phyloP scores from a whole-genome alignment of 1,139 yeast genomes.

The Cylindricascospora bacillispora region DNA sequence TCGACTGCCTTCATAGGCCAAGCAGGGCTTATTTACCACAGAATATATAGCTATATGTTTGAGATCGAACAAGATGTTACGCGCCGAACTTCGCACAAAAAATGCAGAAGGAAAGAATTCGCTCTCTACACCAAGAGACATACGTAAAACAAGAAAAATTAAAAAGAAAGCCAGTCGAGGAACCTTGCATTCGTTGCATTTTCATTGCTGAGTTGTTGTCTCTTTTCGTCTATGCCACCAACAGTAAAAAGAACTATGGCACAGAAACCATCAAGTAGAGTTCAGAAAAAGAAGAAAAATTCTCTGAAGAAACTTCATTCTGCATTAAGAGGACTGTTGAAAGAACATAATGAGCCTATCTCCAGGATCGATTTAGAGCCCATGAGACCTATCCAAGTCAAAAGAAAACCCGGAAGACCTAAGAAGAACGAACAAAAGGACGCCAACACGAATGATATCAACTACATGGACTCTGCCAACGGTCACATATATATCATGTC shows the following conservation, averaged over 20 bases:
- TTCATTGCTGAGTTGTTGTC: not conserved
- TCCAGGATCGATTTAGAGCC: not conserved
- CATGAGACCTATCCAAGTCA: not conserved
- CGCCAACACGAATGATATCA: not conserved
- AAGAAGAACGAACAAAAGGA: not conserved
- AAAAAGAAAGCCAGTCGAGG: too few relatives aligned
- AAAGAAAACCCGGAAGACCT: slow-evolving; percentile 2
- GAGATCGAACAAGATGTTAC: too few relatives aligned
- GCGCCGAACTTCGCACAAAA: too few relatives aligned
- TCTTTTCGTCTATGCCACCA: too few relatives aligned
- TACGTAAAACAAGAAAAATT: not conserved
- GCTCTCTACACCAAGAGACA: not conserved
- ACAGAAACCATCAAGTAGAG: not conserved
- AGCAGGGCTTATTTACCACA: too few relatives aligned
- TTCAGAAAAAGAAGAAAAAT: slow-evolving; percentile 5
- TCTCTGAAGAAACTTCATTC: slow-evolving; percentile 13
- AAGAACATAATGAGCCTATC: slow-evolving; percentile 1
- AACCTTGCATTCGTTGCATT: not conserved
- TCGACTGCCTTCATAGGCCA: too few relatives aligned
- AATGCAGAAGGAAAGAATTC: too few relatives aligned
- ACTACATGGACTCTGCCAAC: slow-evolving; percentile 2
- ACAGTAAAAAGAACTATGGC: too few relatives aligned
- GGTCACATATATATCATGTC: slow-evolving; percentile 22
- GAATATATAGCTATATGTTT: too few relatives aligned
- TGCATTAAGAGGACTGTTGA: slow-evolving; percentile 15